Evolutionary conservation across 2,329 filamentous ascomycete genomes (phyloP).

Genomic region (Juglanconis oblonga): DNA sequence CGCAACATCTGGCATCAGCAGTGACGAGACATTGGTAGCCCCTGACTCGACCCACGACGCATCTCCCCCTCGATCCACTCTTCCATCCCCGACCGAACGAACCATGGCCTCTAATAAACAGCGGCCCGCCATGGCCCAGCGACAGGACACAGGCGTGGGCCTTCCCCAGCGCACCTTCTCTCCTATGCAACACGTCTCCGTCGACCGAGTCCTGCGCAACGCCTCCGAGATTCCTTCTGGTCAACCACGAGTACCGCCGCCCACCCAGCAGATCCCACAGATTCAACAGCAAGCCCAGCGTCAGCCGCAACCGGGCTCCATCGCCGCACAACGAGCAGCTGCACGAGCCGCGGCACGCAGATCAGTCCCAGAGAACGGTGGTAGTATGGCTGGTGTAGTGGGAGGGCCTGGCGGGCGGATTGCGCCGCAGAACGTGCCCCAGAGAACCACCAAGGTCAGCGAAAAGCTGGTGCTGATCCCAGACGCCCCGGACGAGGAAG

Average conservation of each 20-base stretch:
- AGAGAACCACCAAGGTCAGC: slow-evolving; percentile 87
- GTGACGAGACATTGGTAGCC: neutral
- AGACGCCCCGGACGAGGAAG: slow-evolving; percentile 64
- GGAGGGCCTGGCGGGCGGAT: slow-evolving; percentile 35
- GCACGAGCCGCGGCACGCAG: slow-evolving; percentile 15
- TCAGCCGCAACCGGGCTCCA: slow-evolving; percentile 14
- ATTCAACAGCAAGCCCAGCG: neutral
- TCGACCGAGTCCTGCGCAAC: slow-evolving; percentile 94
- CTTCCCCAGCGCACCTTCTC: slow-evolving; percentile 21
- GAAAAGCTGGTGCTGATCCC: slow-evolving; percentile 96
- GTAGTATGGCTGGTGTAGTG: neutral
- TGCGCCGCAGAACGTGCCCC: slow-evolving; percentile 64
- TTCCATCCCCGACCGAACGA: neutral
- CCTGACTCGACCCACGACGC: neutral
- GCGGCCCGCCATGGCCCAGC: slow-evolving; percentile 38
- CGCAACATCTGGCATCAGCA: neutral
- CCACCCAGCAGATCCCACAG: slow-evolving; percentile 27
- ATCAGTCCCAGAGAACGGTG: slow-evolving; percentile 22
- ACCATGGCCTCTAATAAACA: slow-evolving; percentile 46
- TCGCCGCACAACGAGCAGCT: slow-evolving; percentile 14
- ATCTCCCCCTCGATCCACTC: neutral
- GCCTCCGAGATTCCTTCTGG: slow-evolving; percentile 93
- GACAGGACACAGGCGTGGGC: slow-evolving; percentile 12
- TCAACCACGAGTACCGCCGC: slow-evolving; percentile 73
- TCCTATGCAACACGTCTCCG: slow-evolving; percentile 75